phyloP scores from a whole-genome alignment of 2,329 filamentous ascomycete species.

The Calycina herbarum region DNA sequence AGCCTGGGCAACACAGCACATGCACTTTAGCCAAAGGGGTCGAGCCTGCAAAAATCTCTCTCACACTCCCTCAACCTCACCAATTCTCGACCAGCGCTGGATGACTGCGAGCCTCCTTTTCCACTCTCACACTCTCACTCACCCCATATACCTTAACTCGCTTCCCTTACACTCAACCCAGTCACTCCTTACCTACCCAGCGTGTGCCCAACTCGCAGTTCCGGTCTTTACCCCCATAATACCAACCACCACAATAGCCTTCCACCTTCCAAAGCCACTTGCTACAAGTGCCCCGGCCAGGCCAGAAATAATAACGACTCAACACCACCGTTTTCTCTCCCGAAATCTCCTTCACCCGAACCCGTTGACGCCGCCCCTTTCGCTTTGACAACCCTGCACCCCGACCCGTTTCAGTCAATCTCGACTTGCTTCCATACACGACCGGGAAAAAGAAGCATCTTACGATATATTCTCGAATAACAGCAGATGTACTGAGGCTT shows the following conservation, averaged over 20 bases:
- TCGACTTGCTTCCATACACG: constrained; percentile 12
- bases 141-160: constrained; percentile 5
- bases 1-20: background rate
- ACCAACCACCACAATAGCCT: background rate
- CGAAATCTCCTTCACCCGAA: constrained; percentile 12
- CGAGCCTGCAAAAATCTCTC: background rate
- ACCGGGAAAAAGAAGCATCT: constrained; percentile 12
- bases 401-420: constrained; percentile 21
- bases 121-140: background rate
- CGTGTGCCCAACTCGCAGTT: background rate
- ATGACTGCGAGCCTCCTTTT: constrained; percentile 8
- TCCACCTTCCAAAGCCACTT: background rate
- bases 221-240: constrained; percentile 26
- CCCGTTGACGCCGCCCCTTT: constrained; percentile 18
- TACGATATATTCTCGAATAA: constrained; percentile 14
- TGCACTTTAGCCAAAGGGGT: constrained; percentile 5
- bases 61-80: background rate
- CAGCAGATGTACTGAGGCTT: constrained; percentile 21
- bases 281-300: background rate
- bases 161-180: background rate
- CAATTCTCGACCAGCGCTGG: constrained; percentile 9
- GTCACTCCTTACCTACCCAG: constrained; percentile 13
- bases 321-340: background rate
- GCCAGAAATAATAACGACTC: background rate
- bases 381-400: constrained; percentile 31